Evolutionary conservation across 2,329 filamentous ascomycete genomes (phyloP), one percentile per base, ranked within the genome.

Genomic region (Monosporascus sp.): DNA sequence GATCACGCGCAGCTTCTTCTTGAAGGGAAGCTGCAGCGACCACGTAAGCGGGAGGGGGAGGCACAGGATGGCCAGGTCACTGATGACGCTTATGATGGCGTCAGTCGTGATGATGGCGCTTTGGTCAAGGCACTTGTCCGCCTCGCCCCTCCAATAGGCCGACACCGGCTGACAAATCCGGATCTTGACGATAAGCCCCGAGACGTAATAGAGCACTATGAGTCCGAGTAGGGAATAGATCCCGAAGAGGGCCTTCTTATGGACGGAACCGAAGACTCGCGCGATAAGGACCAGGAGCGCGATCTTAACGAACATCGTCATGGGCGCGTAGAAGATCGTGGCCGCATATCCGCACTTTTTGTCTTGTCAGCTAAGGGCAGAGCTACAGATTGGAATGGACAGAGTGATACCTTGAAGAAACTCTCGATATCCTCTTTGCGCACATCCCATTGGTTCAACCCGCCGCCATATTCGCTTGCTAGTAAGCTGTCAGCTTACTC

Each of bases 271-370:
- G 57, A 77, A 77, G 7, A 77, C 72, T 17, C 74, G 66, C 7
- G 67, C 67, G 53, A 75, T 73, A 51, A 77, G 74, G 56, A 72
- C 65, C 3, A 77, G 67, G 3, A 77, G 68, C n/a, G 74, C 69
- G 40, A 71, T 54, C 51, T 76, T 76, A n/a, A 73, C 72, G 8
- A 69, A 62, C 45, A 71, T 66, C 16, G 74, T 71, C 60, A 73
- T 75, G 17, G 74, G 74, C 0, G 72, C 71, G 57, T 77, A 77
- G 58, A 76, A 70, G 51, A 77, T 68, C 20, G 73, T 74, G 5
- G 71, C 72, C 9, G 71, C 71, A 51, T 76, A 77, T 46, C 70
- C 64, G 14, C 66, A 67, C 71, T 75, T 35, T 17, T 24, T 17
- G 11, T 6, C 20, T 7, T 19, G 43, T 46, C n/a, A 46, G 43